Evolutionary conservation across 805 yeast genomes (phyloP), one percentile per base, ranked within the genome.

Genomic region (Jamesozyma hellenica): DNA sequence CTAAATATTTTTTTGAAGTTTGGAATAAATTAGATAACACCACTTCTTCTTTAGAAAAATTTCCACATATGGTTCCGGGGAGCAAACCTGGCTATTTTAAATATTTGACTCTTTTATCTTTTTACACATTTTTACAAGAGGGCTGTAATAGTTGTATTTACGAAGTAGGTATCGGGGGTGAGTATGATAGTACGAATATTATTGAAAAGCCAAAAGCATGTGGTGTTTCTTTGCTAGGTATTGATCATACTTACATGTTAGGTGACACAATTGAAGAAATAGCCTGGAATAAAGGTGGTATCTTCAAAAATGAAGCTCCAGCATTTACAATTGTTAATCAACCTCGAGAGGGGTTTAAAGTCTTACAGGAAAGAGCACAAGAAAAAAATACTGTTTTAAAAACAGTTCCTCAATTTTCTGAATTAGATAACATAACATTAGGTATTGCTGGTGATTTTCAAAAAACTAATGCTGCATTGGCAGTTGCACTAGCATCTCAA

Each of bases 91-190:
- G 86, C 57, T 92, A 92, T 60, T 92, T 92, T 72, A 79, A 94
- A 55, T 94, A 75, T 60, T 65, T 92, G 56, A 92, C 99, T 0
- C 63, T 94, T 14, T 61, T 92, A 43, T 85, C 96, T 3, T 92
- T 87, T 66, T 96, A 94, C 58, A 82, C 86, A 1, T 94, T 94
- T 51, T 58, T 85, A 63, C 71, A 75, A 40, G 98, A 92, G 61
- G 82, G 83, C 2, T 88, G 92, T n/a, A 83, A 87, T 55, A 75
- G 95, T 28, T 96, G 97, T 11, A 80, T 92, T 29, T 87, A 84
- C 55, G 99, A 92, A 60, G 99, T 94, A 25, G 99, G 99, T 17
- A 95, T 92, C 35, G 99, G 99, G 23, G 99, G 99, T 6, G 94
- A 84, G 56, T 86, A 77, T 53, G 99, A 92, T 60, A 85, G 96